Conservation (phyloP, 176 grass and related monocot species). For the Carex parvula region DNA sequence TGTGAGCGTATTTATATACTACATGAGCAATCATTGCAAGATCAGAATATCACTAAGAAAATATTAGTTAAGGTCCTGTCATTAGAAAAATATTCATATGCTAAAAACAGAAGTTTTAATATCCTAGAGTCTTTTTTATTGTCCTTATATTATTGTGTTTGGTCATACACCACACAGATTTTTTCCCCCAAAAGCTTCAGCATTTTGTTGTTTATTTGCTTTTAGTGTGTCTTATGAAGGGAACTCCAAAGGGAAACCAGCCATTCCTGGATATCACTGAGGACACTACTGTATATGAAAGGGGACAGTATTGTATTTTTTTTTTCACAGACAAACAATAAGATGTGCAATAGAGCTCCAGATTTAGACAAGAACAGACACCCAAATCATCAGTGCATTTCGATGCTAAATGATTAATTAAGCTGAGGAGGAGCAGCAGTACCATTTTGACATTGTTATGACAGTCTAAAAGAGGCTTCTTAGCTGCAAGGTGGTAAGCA, state of each 20-base stretch:
- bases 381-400: background rate
- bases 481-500: conserved; percentile 81
- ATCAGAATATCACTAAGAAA: conserved; percentile 22
- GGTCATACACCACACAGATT: background rate
- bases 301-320: background rate
- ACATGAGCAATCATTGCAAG: conserved; percentile 25
- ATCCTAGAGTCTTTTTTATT: background rate
- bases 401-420: background rate
- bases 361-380: conserved; percentile 8
- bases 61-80: background rate
- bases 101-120: background rate
- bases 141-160: background rate
- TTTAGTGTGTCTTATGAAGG: background rate
- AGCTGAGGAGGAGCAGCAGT: background rate
- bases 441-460: conserved; percentile 99
- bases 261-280: background rate
- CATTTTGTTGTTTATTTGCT: background rate
- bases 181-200: background rate
- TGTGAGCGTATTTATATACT: conserved; percentile 88
- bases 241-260: background rate
- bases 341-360: background rate
- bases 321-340: conserved; percentile 4
- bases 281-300: background rate
- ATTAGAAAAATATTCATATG: background rate
- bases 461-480: conserved; percentile 80